Conservation (phyloP, 805 yeast species). For the Tetrapisispora pingtungensis region DNA sequence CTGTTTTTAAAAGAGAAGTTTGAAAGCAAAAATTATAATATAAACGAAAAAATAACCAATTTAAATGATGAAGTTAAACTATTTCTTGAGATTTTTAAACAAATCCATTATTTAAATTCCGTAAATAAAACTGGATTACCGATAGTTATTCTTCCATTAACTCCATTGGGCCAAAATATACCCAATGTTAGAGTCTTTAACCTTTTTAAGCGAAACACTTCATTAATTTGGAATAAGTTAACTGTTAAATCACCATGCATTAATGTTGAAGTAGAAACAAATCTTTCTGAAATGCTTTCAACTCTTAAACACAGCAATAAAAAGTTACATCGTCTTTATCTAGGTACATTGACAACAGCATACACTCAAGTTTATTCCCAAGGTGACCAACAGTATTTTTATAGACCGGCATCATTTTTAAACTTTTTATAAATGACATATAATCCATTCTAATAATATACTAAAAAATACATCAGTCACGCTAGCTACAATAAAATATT, state of each 20-base stretch:
- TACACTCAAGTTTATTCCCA: background rate
- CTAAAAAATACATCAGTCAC: no score
- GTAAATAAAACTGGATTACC: background rate
- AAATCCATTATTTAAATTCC: background rate
- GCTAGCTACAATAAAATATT: no score
- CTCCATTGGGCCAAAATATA: background rate
- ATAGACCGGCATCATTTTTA: conserved; percentile 1
- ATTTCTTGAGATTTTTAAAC: conserved; percentile 2
- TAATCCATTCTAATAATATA: no score
- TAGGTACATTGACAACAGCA: background rate
- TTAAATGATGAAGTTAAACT: background rate
- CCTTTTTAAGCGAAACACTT: background rate
- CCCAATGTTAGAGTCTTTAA: background rate
- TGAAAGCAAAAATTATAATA: no score
- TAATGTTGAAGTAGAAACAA: background rate
- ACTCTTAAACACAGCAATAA: background rate
- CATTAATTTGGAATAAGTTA: background rate
- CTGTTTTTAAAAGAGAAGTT: background rate
- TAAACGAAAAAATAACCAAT: background rate
- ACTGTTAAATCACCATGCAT: background rate
- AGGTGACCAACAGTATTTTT: background rate
- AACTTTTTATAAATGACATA: background rate
- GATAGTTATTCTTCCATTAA: background rate
- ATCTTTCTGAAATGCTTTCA: background rate
- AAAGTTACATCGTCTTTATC: background rate